These are phyloP conservation scores for Chalciporus chontae DNA, from an alignment of 768 basidiomycete species.

Conservation along the genomic window DNA sequence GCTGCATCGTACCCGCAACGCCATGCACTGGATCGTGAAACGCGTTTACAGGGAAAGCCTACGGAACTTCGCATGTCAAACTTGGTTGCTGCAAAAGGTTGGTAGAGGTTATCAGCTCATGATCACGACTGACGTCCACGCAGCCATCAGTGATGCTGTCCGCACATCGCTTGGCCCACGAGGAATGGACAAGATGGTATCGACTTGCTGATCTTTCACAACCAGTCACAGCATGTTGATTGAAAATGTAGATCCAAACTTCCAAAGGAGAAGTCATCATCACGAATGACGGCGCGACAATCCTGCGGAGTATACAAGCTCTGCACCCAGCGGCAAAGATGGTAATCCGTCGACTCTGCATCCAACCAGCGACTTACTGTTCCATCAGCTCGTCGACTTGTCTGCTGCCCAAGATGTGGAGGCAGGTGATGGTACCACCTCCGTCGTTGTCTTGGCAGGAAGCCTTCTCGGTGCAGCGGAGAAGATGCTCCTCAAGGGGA, in stretches of 20 bases:
- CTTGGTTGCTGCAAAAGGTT: conserved; percentile 96
- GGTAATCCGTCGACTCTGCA: conserved; percentile 40
- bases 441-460: conserved; percentile 95
- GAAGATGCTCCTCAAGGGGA: conserved; percentile 94
- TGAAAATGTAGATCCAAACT: conserved; percentile 76
- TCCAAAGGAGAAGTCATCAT: conserved; percentile 95
- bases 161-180: conserved; percentile 93
- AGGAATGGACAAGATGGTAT: conserved; percentile 99
- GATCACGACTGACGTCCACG: conserved; percentile 4
- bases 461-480: conserved; percentile 91
- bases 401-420: conserved; percentile 98
- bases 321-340: conserved; percentile 98
- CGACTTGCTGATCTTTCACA: conserved; percentile 20
- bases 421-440: conserved; percentile 97
- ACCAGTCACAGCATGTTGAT: conserved; percentile 8
- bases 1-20: not conserved
- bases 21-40: conserved; percentile 14
- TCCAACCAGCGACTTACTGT: not conserved
- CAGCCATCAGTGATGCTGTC: conserved; percentile 97
- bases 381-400: conserved; percentile 83
- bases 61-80: conserved; percentile 98
- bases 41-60: conserved; percentile 77
- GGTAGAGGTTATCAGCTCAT: conserved; percentile 8
- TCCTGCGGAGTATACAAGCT: conserved; percentile 92
- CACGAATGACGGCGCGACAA: conserved; percentile 98